Base-by-base conservation (phyloP, 139 green algal genomes). In the Desmodesmus armatus region DNA sequence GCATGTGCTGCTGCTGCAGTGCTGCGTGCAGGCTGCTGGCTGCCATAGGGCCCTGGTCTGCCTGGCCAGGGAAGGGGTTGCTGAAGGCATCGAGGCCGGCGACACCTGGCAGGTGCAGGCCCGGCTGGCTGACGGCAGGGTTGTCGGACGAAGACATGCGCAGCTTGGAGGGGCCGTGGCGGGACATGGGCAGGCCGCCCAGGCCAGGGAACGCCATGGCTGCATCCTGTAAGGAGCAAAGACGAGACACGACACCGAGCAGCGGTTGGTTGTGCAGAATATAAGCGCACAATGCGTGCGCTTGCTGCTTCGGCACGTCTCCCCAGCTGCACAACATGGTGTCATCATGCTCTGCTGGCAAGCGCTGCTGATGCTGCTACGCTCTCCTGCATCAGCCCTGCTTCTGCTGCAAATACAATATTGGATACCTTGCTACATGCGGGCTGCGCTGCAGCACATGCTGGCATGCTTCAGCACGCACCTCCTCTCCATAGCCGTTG, bases 91-190 rank as follows among this genome's bases (percentile, higher is more conserved):
- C 78, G 27, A 84, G 39, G 1, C 62, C 62, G 19, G 29, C 15
- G n/a, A 84, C 33, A 21, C 62, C 66, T 37, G 80, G 67, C 31
- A 78, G 29, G 29, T 67, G 23, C 2, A 58, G 27, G 13, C 77
- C 55, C 47, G n/a, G 67, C 29, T 33, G 66, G 6, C 55, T 23
- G 39, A n/a, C 78, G 27, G 58, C 78, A 25, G 81, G 79, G 9
- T 53, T 23, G 6, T 81, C 62, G 11, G 53, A 86, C n/a, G 43
- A 87, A 13, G 75, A 85, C 27, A 89, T 89, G 60, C 88, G 80
- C 43, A 91, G 80, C 77, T 91, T 91, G 37, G 88, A 91, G 23
- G 88, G 88, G 11, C 69, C 82, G 63, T 86, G 82, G 33, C 78
- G 62, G 13, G 39, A 49, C 60, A 55, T 55, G 55, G 33, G 9